Conservation (phyloP, 768 basidiomycete genomes). For the Suillus alpinus region DNA sequence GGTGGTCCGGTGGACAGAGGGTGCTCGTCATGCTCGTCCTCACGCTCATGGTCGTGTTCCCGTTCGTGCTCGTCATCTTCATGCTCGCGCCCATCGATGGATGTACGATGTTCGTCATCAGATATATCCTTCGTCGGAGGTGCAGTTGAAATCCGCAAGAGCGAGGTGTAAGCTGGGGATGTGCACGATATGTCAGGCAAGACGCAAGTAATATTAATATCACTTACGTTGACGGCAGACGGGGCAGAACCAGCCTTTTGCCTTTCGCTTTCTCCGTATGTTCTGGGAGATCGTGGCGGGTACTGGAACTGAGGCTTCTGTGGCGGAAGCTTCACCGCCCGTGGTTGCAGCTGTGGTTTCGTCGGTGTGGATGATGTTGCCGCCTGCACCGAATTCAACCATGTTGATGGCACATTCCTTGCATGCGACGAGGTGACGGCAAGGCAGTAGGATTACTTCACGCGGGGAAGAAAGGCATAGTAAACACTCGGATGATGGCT, state of each 20-base stretch:
- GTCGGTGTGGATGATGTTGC: slow-evolving; percentile 66
- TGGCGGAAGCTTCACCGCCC: slow-evolving; percentile 20
- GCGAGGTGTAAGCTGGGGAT: slow-evolving; percentile 76
- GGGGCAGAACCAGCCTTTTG: slow-evolving; percentile 97
- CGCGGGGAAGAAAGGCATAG: slow-evolving; percentile 85
- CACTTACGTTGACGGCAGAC: slow-evolving; percentile 90
- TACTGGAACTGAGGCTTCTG: slow-evolving; percentile 8
- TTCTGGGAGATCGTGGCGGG: slow-evolving; percentile 32
- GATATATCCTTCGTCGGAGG: slow-evolving; percentile 47
- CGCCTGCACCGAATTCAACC: slow-evolving; percentile 96
- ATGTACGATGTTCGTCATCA: slow-evolving; percentile 28
- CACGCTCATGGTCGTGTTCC: slow-evolving; percentile 15
- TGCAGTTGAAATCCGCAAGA: slow-evolving; percentile 75
- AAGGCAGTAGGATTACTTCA: slow-evolving; percentile 91
- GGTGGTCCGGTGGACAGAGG: slow-evolving; percentile 10
- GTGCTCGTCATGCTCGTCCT: slow-evolving; percentile 8
- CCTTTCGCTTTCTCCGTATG: slow-evolving; percentile 80
- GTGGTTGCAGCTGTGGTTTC: slow-evolving; percentile 31
- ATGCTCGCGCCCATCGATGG: slow-evolving; percentile 25
- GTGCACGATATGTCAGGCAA: slow-evolving; percentile 2
- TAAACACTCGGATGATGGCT: slow-evolving; percentile 85
- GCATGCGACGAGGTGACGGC: slow-evolving; percentile 92
- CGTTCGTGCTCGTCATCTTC: slow-evolving; percentile 15
- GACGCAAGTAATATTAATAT: neutral
- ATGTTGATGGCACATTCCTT: slow-evolving; percentile 95